phyloP scores from a whole-genome alignment of 345 rosid species.

The Salix udensis region DNA sequence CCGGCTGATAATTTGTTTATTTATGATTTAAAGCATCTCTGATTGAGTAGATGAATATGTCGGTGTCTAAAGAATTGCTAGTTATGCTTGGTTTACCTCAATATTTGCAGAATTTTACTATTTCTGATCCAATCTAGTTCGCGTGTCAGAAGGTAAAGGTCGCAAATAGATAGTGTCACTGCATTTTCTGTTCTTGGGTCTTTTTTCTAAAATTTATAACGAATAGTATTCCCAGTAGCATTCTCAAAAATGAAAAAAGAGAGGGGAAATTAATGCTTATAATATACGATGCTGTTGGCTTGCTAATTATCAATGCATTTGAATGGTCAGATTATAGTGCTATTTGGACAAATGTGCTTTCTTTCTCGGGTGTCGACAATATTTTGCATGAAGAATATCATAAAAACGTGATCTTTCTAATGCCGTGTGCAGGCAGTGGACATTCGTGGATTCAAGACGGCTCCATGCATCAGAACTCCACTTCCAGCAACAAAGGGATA shows the following conservation, averaged over 20 bases:
- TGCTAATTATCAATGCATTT: background rate
- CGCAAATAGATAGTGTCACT: background rate
- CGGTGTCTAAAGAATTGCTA: background rate
- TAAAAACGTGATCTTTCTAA: background rate
- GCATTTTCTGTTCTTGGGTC: background rate
- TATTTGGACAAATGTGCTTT: background rate
- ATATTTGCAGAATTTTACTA: background rate
- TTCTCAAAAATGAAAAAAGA: too few relatives aligned
- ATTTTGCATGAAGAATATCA: background rate
- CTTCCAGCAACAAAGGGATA: slow-evolving; percentile 13
- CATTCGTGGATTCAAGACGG: slow-evolving; percentile 56
- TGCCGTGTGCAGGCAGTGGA: slow-evolving; percentile 34
- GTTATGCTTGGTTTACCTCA: background rate
- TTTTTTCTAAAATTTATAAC: background rate
- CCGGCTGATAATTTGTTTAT: too few relatives aligned
- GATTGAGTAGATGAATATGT: background rate
- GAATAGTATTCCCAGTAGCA: background rate
- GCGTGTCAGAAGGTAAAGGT: background rate
- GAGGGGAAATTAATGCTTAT: background rate
- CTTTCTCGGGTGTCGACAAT: background rate
- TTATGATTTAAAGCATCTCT: background rate
- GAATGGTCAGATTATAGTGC: background rate
- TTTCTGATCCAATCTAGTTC: background rate
- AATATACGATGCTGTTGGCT: background rate
- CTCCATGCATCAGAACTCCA: slow-evolving; percentile 28